A percentile compares a stretch with the other conserved stretches of the same genome.
phyloP scores from a whole-genome alignment of 768 basidiomycete species.

The Tricholoma terreum region DNA sequence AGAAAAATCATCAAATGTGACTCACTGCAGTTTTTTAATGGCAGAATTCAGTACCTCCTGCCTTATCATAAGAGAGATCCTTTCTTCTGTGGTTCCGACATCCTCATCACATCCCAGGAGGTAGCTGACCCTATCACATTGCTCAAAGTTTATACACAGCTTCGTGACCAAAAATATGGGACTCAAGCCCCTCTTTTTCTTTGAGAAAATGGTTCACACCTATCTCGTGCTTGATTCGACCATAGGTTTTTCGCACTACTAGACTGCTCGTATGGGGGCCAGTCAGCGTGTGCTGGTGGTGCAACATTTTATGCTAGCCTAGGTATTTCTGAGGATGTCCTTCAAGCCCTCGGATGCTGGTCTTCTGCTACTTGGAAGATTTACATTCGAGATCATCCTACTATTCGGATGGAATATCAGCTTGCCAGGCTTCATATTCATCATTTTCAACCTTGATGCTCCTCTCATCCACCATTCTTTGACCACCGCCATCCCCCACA shows the following conservation, averaged over 20 bases:
- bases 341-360: slow-evolving; percentile 23
- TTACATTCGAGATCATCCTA: slow-evolving; percentile 20
- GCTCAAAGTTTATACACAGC: background rate
- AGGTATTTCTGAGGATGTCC: slow-evolving; percentile 19
- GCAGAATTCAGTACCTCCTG: background rate
- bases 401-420: slow-evolving; percentile 12
- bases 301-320: no score
- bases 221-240: background rate
- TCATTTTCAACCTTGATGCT: background rate
- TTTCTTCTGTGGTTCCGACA: no score
- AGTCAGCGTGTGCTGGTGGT: slow-evolving; percentile 9
- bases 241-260: background rate
- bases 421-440: slow-evolving; percentile 5
- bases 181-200: background rate
- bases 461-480: slow-evolving; percentile 5
- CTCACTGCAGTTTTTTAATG: background rate
- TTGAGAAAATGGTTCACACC: background rate
- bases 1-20: background rate
- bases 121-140: background rate
- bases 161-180: background rate
- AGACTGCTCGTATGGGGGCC: background rate
- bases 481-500: slow-evolving; percentile 21
- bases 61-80: background rate
- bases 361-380: slow-evolving; percentile 22
- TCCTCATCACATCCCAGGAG: background rate